These are phyloP conservation scores for Trichosanthes truncata DNA, from an alignment of 306 rosid genomes.

Conservation along the genomic window DNA sequence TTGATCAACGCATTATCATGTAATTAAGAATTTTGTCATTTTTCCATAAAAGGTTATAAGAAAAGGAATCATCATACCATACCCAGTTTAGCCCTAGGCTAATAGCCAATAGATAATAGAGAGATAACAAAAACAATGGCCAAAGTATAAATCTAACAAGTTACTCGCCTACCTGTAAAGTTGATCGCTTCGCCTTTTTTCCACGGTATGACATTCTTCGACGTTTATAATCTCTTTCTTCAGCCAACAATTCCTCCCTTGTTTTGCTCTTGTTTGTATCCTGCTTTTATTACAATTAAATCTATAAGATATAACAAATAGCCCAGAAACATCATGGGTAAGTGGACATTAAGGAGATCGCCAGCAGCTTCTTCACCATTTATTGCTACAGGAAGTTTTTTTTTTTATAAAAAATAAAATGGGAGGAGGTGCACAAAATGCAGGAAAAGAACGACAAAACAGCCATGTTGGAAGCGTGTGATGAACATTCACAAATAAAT, in stretches of 20 bases:
- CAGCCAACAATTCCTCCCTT: conserved; percentile 80
- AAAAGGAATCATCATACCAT: too few species aligned
- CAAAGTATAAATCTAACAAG: background rate
- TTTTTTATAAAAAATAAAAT: too few species aligned
- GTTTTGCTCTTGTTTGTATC: conserved; percentile 55
- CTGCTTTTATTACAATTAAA: conserved; percentile 18
- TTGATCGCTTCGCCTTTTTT: conserved; percentile 61
- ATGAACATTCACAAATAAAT: too few species aligned
- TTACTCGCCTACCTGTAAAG: conserved; percentile 49
- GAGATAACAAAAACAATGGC: background rate
- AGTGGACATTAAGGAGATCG: background rate
- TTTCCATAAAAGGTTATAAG: background rate
- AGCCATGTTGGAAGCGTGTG: too few species aligned
- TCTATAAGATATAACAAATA: background rate
- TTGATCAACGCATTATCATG: background rate
- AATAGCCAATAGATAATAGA: background rate
- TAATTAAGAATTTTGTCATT: background rate
- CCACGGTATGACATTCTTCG: conserved; percentile 97
- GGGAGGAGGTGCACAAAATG: background rate
- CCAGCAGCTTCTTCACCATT: background rate
- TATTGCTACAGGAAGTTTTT: background rate
- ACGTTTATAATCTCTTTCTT: conserved; percentile 92
- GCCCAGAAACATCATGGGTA: background rate
- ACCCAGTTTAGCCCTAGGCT: background rate
- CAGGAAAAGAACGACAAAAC: background rate